phyloP scores from a whole-genome alignment of 805 yeast species.

The Starmerella kuoi region DNA sequence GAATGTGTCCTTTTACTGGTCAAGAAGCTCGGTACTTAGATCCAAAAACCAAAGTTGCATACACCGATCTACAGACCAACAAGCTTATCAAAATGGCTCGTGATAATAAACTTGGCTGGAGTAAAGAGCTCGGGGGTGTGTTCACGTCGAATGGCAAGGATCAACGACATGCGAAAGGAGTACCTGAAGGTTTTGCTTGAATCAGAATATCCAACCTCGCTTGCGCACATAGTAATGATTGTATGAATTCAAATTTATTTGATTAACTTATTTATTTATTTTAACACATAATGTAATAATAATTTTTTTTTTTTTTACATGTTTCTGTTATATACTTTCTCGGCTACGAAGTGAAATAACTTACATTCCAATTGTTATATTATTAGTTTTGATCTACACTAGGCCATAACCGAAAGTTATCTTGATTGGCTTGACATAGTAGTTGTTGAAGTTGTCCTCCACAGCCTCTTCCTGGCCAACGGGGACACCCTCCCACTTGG shows the following conservation, averaged over 20 bases:
- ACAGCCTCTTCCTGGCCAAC: conserved; percentile 89
- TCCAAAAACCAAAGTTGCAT: conserved; percentile 79
- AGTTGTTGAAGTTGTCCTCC: conserved; percentile 71
- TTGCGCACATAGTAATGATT: background rate
- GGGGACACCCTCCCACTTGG: conserved; percentile 79
- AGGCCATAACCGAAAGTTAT: conserved; percentile 87
- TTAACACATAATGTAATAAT: background rate
- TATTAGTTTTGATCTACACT: conserved; percentile 8
- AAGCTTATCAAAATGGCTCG: conserved; percentile 43
- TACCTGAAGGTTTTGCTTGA: conserved; percentile 66
- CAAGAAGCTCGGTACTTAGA: conserved; percentile 72
- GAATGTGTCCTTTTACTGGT: conserved; percentile 63
- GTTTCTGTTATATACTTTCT: conserved; percentile 6
- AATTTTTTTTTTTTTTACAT: background rate
- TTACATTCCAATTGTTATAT: background rate
- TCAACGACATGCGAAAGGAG: conserved; percentile 40
- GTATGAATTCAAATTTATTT: background rate
- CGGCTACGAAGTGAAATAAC: background rate
- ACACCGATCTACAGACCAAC: conserved; percentile 71
- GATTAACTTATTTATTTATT: background rate
- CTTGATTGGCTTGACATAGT: conserved; percentile 81
- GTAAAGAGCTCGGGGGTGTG: conserved; percentile 35
- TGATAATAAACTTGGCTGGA: conserved; percentile 43
- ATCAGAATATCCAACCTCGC: background rate
- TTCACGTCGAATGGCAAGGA: conserved; percentile 31